Percentiles rank a stretch among this genome's conserved stretches.
Conservation (phyloP, 163 green algal genomes). For the Prototheca wickerhamii region DNA sequence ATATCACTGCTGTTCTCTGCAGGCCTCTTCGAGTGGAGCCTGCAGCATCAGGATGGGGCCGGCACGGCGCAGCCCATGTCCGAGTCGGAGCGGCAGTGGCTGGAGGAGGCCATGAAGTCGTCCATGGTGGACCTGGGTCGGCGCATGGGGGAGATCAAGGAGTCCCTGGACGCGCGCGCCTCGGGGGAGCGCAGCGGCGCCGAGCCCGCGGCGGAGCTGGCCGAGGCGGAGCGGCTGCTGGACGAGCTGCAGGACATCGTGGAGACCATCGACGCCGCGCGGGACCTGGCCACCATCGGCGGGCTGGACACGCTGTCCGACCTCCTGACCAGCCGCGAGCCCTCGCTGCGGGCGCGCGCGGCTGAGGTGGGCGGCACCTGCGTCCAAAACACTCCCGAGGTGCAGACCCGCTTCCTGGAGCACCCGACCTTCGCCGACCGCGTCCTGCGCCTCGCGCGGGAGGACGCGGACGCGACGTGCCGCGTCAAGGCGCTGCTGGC, state of each 20-base stretch:
- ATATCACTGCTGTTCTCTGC: not conserved
- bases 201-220: constrained; percentile 8
- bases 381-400: constrained; percentile 69
- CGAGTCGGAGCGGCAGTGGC: constrained; percentile 27
- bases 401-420: constrained; percentile 37
- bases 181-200: not conserved
- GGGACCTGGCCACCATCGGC: constrained; percentile 61
- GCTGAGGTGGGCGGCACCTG: constrained; percentile 73
- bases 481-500: constrained; percentile 46
- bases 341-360: constrained; percentile 51
- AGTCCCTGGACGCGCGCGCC: constrained; percentile 23
- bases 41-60: constrained; percentile 32
- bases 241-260: constrained; percentile 72
- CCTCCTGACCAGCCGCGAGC: constrained; percentile 37
- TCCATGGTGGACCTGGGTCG: constrained; percentile 47
- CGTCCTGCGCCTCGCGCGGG: constrained; percentile 9
- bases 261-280: constrained; percentile 53
- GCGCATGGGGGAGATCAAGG: constrained; percentile 67
- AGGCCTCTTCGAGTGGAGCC: constrained; percentile 53
- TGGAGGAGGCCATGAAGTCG: constrained; percentile 51
- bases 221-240: constrained; percentile 47
- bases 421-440: not conserved
- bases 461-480: constrained; percentile 27
- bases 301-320: constrained; percentile 60
- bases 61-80: constrained; percentile 6